Base-by-base conservation (phyloP, 305 asterid genomes). In the Rubia tinctorum region DNA sequence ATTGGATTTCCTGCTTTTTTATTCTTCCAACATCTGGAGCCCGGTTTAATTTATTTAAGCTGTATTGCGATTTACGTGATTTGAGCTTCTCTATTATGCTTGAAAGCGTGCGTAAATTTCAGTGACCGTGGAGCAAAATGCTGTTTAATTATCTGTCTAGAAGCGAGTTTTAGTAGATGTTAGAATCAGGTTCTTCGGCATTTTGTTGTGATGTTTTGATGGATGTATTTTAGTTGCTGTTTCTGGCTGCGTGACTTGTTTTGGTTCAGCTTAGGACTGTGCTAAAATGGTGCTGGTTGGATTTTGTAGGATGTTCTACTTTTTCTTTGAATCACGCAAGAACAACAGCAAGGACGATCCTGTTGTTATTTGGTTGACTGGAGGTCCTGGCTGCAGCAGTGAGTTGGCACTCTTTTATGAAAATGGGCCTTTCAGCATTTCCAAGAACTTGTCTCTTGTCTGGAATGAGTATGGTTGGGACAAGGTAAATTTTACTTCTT, bases 311-410 rank as follows among this genome's bases (percentile, higher is more conserved):
- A 85, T 95, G 97, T 90, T 95, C 75, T 95, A 95, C 84, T 90
- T 92, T 75, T 92, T 86, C 94, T 95, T 95, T 74, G 91, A 95
- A 81, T 95, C 99, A 11, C 94, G 96, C 13, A 84, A 86, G 78
- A 86, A 90, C 89, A 86, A 86, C 81, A 87, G 91, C 89, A 78
- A 82, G 71, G 80, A 79, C 20, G 96, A 88, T 72, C 99, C 98
- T 77, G 96, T 92, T 80, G 97, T 92, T 75, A 95, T 92, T 85
- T 95, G 99, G 99, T 83, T 95, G 87, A 92, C 97, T 73, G 98
- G 99, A 72, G 99, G 98, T 39, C 99, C 98, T 64, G 98, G 99
- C 59, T 95, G 99, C 86, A 88, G 98, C 85, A 92, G 99, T 78
- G 99, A 95, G 84, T 82, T 92, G 90, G 98, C 99, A 49, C 96